Evolutionary conservation across 495 filamentous ascomycete genomes (phyloP).

Genomic region (Hypoxylon rickii): DNA sequence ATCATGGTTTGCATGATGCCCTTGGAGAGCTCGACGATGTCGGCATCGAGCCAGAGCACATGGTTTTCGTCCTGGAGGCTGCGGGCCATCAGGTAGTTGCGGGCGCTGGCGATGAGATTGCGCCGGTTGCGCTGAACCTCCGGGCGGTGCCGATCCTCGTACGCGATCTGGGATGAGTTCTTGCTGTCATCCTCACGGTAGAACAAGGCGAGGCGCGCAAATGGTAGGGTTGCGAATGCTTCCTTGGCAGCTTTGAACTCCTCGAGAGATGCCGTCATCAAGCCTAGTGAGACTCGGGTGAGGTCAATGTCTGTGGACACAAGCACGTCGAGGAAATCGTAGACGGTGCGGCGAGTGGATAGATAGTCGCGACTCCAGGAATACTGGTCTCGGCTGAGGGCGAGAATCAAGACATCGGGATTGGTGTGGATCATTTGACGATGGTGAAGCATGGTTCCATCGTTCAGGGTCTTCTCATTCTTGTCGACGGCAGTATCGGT

Average conservation of each 20-base stretch:
- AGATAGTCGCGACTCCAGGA: conserved; percentile 30
- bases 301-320: conserved; percentile 26
- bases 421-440: conserved; percentile 25
- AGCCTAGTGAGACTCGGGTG: conserved; percentile 18
- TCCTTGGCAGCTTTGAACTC: conserved; percentile 24
- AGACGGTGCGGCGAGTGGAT: conserved; percentile 29
- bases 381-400: conserved; percentile 18
- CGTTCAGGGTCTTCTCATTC: conserved; percentile 25
- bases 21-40: conserved; percentile 26
- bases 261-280: conserved; percentile 29
- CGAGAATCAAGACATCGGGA: conserved; percentile 25
- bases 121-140: conserved; percentile 21
- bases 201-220: conserved; percentile 26
- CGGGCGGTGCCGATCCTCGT: conserved; percentile 20
- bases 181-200: conserved; percentile 23
- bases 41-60: conserved; percentile 31
- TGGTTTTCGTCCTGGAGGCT: conserved; percentile 29
- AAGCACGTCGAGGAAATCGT: conserved; percentile 31
- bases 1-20: conserved; percentile 30
- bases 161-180: conserved; percentile 9
- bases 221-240: conserved; percentile 20
- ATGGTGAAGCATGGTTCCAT: conserved; percentile 27
- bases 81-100: conserved; percentile 32
- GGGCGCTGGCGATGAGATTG: conserved; percentile 17
- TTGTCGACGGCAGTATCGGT: conserved; percentile 18